Evolutionary conservation across 441 rosid species (phyloP).

Genomic region (Populus hybrid): DNA sequence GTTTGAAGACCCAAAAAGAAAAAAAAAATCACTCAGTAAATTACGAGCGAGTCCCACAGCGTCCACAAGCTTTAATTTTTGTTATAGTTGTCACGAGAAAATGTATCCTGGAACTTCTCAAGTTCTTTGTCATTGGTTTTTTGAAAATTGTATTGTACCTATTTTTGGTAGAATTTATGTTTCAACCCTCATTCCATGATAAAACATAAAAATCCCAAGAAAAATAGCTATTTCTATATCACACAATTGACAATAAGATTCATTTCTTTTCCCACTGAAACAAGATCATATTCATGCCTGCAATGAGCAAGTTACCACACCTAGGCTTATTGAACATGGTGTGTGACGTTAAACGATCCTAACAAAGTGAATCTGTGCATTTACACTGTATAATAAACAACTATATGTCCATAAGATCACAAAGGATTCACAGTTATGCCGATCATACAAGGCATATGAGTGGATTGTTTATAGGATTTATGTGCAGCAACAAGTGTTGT

Average conservation of each 20-base stretch:
- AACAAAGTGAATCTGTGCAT: background rate
- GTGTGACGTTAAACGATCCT: background rate
- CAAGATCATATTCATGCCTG: background rate
- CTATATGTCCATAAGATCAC: background rate
- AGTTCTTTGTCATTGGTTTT: background rate
- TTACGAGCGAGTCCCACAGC: no score
- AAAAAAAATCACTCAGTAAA: no score
- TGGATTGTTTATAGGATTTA: background rate
- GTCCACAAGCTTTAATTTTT: no score
- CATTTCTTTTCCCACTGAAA: background rate
- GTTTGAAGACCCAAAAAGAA: no score
- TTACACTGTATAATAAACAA: conserved; percentile 2
- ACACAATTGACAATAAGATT: background rate
- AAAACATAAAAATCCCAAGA: background rate
- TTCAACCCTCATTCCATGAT: background rate
- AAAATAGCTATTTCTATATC: background rate
- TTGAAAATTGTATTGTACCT: background rate
- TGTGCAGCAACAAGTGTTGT: background rate
- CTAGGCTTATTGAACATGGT: background rate
- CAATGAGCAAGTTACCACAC: background rate
- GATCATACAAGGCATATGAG: background rate
- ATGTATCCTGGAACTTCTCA: background rate
- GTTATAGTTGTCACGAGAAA: no score
- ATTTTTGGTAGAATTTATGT: background rate
- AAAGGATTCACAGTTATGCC: background rate